Percentiles rank a stretch among this genome's conserved stretches.
Evolutionary conservation across 441 rosid species (phyloP).

Genomic region (Pelargonium citronellum): DNA sequence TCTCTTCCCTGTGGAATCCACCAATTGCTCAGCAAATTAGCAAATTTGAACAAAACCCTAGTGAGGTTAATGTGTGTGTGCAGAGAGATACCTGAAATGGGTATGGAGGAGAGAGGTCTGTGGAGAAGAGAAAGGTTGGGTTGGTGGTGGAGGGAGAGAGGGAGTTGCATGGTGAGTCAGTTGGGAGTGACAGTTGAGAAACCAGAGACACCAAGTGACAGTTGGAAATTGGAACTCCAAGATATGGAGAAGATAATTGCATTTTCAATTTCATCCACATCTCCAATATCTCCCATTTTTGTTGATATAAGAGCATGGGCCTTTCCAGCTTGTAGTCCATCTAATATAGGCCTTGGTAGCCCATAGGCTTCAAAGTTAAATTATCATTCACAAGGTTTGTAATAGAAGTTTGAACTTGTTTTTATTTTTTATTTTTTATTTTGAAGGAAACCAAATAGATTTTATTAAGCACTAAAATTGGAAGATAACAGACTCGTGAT

Average conservation of each 20-base stretch:
- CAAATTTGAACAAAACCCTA: not conserved
- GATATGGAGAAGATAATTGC: conserved; percentile 32
- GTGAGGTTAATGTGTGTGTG: conserved; percentile 15
- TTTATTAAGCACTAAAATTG: no score
- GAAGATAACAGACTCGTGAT: no score
- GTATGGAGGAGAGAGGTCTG: conserved; percentile 25
- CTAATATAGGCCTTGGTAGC: no score
- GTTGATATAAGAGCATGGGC: no score
- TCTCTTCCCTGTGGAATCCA: conserved; percentile 36
- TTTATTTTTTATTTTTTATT: no score
- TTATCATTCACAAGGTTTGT: no score
- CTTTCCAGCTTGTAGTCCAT: no score
- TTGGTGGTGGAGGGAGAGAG: conserved; percentile 33
- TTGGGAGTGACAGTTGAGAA: conserved; percentile 21
- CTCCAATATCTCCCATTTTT: not conserved
- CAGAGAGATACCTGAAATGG: conserved; percentile 24
- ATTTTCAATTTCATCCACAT: conserved; percentile 49
- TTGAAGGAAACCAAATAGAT: no score
- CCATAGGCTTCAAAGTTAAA: no score
- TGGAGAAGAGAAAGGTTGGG: conserved; percentile 27
- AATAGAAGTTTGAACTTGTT: no score
- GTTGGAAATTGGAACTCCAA: not conserved
- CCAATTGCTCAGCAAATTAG: not conserved
- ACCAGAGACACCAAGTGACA: not conserved
- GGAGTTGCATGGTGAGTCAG: conserved; percentile 33